Base-by-base conservation (phyloP, 345 rosid species). In the Corchorus olitorius region DNA sequence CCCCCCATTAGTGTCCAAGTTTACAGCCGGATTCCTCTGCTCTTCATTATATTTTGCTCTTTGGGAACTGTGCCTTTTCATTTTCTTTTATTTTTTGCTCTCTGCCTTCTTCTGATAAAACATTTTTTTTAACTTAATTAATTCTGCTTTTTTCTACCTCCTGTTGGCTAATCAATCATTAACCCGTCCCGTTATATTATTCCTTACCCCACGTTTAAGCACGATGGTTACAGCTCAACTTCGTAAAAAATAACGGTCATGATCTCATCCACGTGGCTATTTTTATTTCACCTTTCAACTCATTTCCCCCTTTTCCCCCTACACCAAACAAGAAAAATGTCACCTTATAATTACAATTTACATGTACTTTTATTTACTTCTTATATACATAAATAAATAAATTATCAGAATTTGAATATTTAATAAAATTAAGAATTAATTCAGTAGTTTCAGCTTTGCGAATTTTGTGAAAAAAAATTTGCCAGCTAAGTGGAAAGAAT, bases 161-260 rank as follows among this genome's bases (percentile, higher is more conserved):
- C 55, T n/a, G 37, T 76, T 74, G 70, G 59, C 81, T 78, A 74
- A 80, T 75, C 86, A 82, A 39, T 39, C 43, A 39, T 39, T 77
- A 41, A 75, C 76, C 80, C 76, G 81, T 77, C 76, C 77, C 74
- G 76, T 76, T 77, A 72, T 76, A 73, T 77, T 84, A 86, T 87
- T 86, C 83, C 78, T 61, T 53, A 10, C 6, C 76, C 89, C 91
- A 87, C 92, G 91, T 87, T 90, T 78, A 70, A 68, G 89, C 94
- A 88, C 83, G 91, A 90, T 76, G 85, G 39, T 78, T 83, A 83
- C 94, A 90, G 90, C 89, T 88, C 88, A 84, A 74, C 86, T 65
- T 27, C 17, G 45, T 43, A 63, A 33, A 6, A 76, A 78, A 6
- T 6, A 59, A 89, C 83, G 87, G 90, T 60, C 72, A 6, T 71